These are phyloP conservation scores for Trichosporon asahii DNA, from an alignment of 1,284 basidiomycete genomes.

Conservation along the genomic window DNA sequence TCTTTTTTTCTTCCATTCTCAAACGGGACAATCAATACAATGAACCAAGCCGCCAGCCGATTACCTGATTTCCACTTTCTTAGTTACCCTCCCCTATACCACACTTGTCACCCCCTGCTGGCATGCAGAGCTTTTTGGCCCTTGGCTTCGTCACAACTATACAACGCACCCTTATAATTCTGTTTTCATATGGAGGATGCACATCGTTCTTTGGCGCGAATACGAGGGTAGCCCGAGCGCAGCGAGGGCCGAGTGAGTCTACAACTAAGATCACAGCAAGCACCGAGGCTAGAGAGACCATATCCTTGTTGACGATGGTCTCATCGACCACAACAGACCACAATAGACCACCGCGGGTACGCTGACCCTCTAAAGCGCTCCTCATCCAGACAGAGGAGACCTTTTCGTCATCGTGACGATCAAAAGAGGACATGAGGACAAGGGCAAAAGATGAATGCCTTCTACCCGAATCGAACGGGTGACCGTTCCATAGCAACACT, in stretches of 20 bases:
- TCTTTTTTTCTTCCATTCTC: not conserved
- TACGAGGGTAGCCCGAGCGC: not conserved
- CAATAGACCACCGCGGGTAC: too few relatives aligned
- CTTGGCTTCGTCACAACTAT: not conserved
- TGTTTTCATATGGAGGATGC: not conserved
- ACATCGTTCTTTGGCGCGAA: not conserved
- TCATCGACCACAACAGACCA: too few relatives aligned
- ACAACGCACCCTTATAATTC: not conserved
- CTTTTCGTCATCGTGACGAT: too few relatives aligned
- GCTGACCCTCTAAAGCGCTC: too few relatives aligned
- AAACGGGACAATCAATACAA: not conserved
- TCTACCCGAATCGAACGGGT: constrained; percentile 4
- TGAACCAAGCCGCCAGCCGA: not conserved
- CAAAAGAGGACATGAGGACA: not conserved
- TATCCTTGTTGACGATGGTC: too few relatives aligned
- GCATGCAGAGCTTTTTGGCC: not conserved
- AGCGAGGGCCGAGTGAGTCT: not conserved
- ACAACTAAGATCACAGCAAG: too few relatives aligned
- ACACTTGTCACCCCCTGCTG: too few relatives aligned
- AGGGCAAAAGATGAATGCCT: not conserved
- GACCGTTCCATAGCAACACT: not conserved
- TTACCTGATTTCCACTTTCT: not conserved
- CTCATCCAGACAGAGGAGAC: too few relatives aligned
- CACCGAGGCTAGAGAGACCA: too few relatives aligned
- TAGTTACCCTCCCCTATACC: not conserved